phyloP scores from a whole-genome alignment of 2,329 filamentous ascomycete species.

The Penicillium paneum region DNA sequence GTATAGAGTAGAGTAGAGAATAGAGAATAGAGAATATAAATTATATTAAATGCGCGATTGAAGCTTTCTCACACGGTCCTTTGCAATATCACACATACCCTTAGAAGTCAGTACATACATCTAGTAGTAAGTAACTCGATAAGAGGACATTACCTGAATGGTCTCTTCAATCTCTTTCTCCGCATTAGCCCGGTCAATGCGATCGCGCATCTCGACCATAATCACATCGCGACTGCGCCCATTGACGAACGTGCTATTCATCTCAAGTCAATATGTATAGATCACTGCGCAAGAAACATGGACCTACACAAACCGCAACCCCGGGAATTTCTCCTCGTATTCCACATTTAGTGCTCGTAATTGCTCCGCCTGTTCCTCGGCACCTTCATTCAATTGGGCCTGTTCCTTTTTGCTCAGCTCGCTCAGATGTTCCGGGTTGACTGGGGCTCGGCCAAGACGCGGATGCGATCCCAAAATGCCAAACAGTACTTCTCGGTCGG shows the following conservation, averaged over 20 bases:
- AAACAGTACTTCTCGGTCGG: slow-evolving; percentile 59
- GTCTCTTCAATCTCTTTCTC: slow-evolving; percentile 67
- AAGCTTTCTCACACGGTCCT: slow-evolving; percentile 70
- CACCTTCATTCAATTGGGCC: slow-evolving; percentile 63
- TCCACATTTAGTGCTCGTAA: slow-evolving; percentile 66
- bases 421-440: slow-evolving; percentile 60
- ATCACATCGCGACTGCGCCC: slow-evolving; percentile 69
- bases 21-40: background rate
- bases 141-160: slow-evolving; percentile 58
- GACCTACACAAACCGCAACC: slow-evolving; percentile 69
- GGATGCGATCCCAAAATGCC: slow-evolving; percentile 78
- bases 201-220: slow-evolving; percentile 74
- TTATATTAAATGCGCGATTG: slow-evolving; percentile 21
- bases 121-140: background rate
- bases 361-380: slow-evolving; percentile 47
- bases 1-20: background rate
- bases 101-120: slow-evolving; percentile 33
- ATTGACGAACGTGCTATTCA: slow-evolving; percentile 74
- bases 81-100: slow-evolving; percentile 91
- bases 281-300: background rate
- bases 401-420: slow-evolving; percentile 79
- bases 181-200: slow-evolving; percentile 68
- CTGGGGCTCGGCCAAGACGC: slow-evolving; percentile 63
- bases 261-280: slow-evolving; percentile 1
- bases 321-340: slow-evolving; percentile 79